Percentiles rank a stretch among this genome's conserved stretches.
These are phyloP conservation scores for Peronospora belbahrii DNA, from an alignment of 352 stramenopile species.

Conservation along the genomic window DNA sequence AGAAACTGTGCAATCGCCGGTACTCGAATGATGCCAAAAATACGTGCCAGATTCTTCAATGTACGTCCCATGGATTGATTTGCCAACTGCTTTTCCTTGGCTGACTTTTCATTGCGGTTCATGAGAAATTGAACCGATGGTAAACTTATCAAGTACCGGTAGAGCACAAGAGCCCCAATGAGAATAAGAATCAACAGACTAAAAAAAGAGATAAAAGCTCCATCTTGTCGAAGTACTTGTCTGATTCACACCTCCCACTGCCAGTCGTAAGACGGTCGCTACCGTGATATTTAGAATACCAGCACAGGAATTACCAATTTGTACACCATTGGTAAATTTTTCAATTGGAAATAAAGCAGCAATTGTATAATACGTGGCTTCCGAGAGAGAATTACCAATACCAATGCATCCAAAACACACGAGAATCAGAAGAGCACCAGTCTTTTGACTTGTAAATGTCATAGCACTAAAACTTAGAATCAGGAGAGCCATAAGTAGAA, in stretches of 20 bases:
- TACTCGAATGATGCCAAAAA: slow-evolving; percentile 45
- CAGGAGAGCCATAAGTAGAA: slow-evolving; percentile 33
- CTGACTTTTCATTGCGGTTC: slow-evolving; percentile 38
- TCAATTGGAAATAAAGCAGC: slow-evolving; percentile 49
- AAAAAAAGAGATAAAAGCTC: slow-evolving; percentile 61
- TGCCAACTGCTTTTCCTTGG: slow-evolving; percentile 26
- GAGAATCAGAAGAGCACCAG: slow-evolving; percentile 35
- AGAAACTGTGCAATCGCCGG: slow-evolving; percentile 42
- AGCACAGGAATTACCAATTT: slow-evolving; percentile 45
- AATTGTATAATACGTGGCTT: slow-evolving; percentile 48
- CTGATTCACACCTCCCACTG: slow-evolving; percentile 36
- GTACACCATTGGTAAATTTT: slow-evolving; percentile 58
- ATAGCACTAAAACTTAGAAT: slow-evolving; percentile 53
- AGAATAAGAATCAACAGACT: slow-evolving; percentile 40
- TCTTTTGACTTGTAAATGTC: slow-evolving; percentile 30
- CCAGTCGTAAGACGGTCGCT: slow-evolving; percentile 38
- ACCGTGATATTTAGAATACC: slow-evolving; percentile 52
- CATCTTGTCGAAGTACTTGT: slow-evolving; percentile 26
- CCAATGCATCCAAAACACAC: slow-evolving; percentile 40
- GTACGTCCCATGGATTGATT: slow-evolving; percentile 25
- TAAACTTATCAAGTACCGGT: slow-evolving; percentile 31
- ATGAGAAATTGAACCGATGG: slow-evolving; percentile 49
- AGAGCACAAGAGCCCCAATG: slow-evolving; percentile 34
- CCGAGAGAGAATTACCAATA: slow-evolving; percentile 42
- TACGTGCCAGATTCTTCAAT: slow-evolving; percentile 35